Conservation (phyloP, 176 grass and related monocot genomes). For the Eragrostis nindensis region DNA sequence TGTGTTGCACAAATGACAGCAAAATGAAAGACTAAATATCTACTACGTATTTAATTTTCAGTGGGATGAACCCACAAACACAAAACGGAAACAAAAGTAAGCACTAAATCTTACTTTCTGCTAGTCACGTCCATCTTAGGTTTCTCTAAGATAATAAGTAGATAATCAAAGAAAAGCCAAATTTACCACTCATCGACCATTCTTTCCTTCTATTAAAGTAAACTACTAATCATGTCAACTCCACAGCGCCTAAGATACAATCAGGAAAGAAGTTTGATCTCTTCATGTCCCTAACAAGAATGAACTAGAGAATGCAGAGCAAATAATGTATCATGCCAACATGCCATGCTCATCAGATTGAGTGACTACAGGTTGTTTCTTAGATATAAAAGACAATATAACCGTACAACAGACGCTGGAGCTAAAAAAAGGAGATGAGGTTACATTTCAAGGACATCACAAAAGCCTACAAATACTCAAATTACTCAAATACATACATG, state of each 20-base stretch:
- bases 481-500: neutral
- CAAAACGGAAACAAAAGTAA: too few species aligned
- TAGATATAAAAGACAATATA: neutral
- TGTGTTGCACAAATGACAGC: too few species aligned
- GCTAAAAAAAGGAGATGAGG: neutral
- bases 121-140: too few species aligned
- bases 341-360: too few species aligned
- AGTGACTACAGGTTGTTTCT: neutral
- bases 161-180: neutral
- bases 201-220: neutral
- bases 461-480: neutral
- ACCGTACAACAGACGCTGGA: neutral
- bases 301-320: neutral
- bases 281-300: neutral
- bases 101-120: too few species aligned
- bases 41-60: too few species aligned
- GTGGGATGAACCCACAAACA: too few species aligned
- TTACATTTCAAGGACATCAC: neutral
- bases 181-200: neutral
- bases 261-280: neutral
- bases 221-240: neutral
- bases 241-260: neutral
- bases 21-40: too few species aligned
- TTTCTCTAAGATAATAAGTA: too few species aligned
- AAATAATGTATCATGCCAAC: neutral